Percentiles rank a stretch among this genome's conserved stretches.
Conservation (phyloP, 2,329 filamentous ascomycete species). For the Rhynchosporium secalis region DNA sequence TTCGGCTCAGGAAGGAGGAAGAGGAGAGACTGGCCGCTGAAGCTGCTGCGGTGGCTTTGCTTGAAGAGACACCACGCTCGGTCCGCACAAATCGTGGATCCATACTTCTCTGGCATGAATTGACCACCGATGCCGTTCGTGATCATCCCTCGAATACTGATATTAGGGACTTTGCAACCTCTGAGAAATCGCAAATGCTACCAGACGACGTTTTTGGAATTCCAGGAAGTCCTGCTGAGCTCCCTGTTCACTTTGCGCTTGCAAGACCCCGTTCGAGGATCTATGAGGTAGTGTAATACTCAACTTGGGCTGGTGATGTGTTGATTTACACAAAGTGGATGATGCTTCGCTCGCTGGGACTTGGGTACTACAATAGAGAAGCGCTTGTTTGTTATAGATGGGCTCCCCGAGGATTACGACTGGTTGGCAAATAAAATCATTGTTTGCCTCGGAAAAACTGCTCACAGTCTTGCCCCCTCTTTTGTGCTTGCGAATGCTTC, state of each 20-base stretch:
- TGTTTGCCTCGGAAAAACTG: background rate
- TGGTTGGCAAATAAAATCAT: background rate
- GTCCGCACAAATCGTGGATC: conserved; percentile 6
- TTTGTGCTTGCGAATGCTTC: too few relatives aligned
- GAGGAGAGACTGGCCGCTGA: background rate
- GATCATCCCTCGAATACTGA: background rate
- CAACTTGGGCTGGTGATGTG: background rate
- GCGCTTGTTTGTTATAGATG: background rate
- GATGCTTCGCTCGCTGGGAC: background rate
- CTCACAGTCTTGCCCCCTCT: background rate
- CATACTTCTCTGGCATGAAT: background rate
- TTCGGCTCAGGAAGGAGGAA: background rate
- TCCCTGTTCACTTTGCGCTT: background rate
- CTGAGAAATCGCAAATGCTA: background rate
- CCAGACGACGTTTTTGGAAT: background rate
- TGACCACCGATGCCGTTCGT: background rate
- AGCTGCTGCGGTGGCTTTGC: background rate
- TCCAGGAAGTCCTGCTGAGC: background rate
- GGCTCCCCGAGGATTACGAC: background rate
- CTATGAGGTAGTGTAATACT: conserved; percentile 2
- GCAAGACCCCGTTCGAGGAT: background rate
- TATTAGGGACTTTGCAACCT: background rate
- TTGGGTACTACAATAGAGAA: background rate
- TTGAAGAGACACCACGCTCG: background rate
- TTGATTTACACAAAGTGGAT: background rate